Percentiles rank a stretch among this genome's conserved stretches.
These are phyloP conservation scores for Globisporangium abappressorium DNA, from an alignment of 352 stramenopile species.

Conservation along the genomic window DNA sequence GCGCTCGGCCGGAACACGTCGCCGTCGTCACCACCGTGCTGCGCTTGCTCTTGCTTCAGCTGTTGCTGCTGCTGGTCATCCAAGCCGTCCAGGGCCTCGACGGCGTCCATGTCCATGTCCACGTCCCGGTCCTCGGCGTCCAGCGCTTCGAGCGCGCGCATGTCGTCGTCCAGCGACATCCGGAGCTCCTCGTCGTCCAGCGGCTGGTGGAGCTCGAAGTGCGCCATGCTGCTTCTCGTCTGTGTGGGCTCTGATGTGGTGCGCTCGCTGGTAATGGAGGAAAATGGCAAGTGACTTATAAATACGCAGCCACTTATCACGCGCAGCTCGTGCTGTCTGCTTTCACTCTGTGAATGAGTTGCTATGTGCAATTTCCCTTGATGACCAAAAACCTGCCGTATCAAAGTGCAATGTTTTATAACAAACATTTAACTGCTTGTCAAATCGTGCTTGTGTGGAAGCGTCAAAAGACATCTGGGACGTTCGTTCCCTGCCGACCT, in stretches of 20 bases:
- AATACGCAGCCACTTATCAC: neutral
- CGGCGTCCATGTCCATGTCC: slow-evolving; percentile 4
- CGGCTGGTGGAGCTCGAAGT: slow-evolving; percentile 5
- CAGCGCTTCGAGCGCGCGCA: slow-evolving; percentile 17
- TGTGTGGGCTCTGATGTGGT: neutral
- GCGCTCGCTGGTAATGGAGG: neutral
- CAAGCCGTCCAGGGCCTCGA: slow-evolving; percentile 10
- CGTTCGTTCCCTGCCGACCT: neutral
- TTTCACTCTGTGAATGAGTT: neutral
- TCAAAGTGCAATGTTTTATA: neutral
- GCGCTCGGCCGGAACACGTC: slow-evolving; percentile 65
- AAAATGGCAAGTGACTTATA: neutral
- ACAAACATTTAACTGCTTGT: no score
- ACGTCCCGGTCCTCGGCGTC: slow-evolving; percentile 8
- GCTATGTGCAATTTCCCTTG: neutral
- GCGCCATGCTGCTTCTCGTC: neutral
- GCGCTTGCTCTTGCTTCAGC: neutral
- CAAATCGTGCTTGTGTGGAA: neutral
- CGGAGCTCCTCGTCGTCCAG: slow-evolving; percentile 16
- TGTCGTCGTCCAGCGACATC: slow-evolving; percentile 18
- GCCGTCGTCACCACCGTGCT: neutral
- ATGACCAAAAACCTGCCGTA: neutral
- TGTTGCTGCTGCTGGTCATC: neutral
- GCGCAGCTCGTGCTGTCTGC: neutral
- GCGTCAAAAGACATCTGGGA: neutral